Conservation (phyloP, 1,284 basidiomycete genomes). For the Ganoderma lucidum region DNA sequence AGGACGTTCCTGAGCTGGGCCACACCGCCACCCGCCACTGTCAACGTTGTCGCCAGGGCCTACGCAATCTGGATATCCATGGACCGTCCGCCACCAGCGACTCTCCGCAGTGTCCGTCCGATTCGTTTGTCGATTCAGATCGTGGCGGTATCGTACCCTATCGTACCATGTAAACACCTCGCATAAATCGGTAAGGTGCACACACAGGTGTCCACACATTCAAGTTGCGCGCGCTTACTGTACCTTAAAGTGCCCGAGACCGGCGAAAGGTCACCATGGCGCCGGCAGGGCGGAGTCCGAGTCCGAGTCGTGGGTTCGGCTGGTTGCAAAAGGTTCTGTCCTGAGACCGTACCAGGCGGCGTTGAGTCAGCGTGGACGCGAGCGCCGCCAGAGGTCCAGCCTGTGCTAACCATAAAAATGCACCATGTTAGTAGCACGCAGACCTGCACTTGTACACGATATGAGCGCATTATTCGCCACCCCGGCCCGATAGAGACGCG, state of each 20-base stretch:
- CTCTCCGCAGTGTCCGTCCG: neutral
- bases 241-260: neutral
- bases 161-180: too few species aligned
- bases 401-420: neutral
- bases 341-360: too few species aligned
- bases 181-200: neutral
- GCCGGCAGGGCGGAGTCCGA: too few species aligned
- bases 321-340: neutral
- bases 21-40: conserved; percentile 1
- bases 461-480: neutral
- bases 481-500: neutral
- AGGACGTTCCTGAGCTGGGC: neutral
- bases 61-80: neutral
- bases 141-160: neutral
- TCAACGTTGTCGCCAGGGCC: neutral
- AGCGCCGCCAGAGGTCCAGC: neutral
- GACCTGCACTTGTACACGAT: neutral
- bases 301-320: too few species aligned
- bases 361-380: neutral
- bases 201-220: neutral
- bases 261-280: too few species aligned
- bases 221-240: neutral
- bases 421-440: neutral
- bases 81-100: neutral
- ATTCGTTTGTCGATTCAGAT: neutral